Percentiles rank a stretch among this genome's conserved stretches.
These are phyloP conservation scores for Colletotrichum karsti DNA, from an alignment of 2,329 filamentous ascomycete genomes.

Conservation along the genomic window DNA sequence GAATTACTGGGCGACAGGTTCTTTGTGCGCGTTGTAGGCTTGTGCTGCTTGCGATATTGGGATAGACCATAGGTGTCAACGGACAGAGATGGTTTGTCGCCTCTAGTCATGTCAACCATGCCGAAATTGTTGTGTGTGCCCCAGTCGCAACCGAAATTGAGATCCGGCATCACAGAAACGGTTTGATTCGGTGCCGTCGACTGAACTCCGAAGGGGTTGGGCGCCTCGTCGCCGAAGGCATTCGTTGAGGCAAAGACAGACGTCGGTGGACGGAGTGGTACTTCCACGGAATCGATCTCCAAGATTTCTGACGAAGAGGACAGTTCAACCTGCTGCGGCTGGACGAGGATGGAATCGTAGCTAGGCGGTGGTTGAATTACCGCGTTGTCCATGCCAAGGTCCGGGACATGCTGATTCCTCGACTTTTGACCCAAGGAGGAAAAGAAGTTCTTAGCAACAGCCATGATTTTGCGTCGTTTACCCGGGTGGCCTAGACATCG, in stretches of 20 bases:
- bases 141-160: constrained; percentile 26
- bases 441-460: constrained; percentile 63
- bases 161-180: constrained; percentile 16
- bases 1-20: constrained; percentile 56
- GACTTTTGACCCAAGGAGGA: constrained; percentile 59
- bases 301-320: constrained; percentile 59
- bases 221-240: background rate
- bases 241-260: background rate
- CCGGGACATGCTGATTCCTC: constrained; percentile 43
- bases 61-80: constrained; percentile 47
- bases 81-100: constrained; percentile 47
- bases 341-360: constrained; percentile 52
- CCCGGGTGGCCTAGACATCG: constrained; percentile 59
- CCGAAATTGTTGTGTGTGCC: constrained; percentile 23
- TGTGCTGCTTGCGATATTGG: constrained; percentile 38
- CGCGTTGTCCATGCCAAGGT: constrained; percentile 41
- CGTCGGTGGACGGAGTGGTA: constrained; percentile 35
- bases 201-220: background rate
- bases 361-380: constrained; percentile 48
- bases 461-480: constrained; percentile 60
- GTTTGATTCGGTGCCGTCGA: background rate
- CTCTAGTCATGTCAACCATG: constrained; percentile 20
- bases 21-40: constrained; percentile 44
- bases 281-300: constrained; percentile 60
- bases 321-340: constrained; percentile 50